phyloP scores from a whole-genome alignment of 1,284 basidiomycete species.

The Papiliotrema laurentii region DNA sequence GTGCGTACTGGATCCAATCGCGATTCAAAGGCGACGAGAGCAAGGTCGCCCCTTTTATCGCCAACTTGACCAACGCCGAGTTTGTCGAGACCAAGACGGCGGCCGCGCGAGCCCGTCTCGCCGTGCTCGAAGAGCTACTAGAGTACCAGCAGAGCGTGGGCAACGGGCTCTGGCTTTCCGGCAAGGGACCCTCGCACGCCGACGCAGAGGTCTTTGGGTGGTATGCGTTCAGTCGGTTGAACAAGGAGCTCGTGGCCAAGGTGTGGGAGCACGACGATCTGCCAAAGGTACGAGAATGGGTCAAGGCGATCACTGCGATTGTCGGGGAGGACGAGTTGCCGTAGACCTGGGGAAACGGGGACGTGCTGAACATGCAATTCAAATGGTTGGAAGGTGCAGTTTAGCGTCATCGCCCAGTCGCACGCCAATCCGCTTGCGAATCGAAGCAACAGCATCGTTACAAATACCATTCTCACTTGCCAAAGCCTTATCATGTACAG shows the following conservation, averaged over 20 bases:
- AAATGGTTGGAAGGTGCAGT: too few relatives aligned
- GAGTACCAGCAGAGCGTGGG: not conserved
- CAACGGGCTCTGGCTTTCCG: not conserved
- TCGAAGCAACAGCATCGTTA: too few relatives aligned
- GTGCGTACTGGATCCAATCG: not conserved
- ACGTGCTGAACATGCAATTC: too few relatives aligned
- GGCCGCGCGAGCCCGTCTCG: not conserved
- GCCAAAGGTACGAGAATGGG: slow-evolving; percentile 3
- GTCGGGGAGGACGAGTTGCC: not conserved
- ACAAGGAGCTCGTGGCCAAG: not conserved
- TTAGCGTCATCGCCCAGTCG: too few relatives aligned
- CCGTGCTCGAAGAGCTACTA: not conserved
- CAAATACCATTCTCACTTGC: not conserved
- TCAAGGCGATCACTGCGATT: slow-evolving; percentile 1
- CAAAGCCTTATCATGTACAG: not conserved
- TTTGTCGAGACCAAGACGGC: not conserved
- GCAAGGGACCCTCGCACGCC: slow-evolving; percentile 5
- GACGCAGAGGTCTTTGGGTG: slow-evolving; percentile 8
- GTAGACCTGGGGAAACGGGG: too few relatives aligned
- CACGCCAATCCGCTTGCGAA: too few relatives aligned
- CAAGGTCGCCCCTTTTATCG: not conserved
- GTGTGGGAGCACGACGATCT: slow-evolving; percentile 6
- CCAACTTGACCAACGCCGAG: not conserved
- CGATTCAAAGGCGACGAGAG: not conserved
- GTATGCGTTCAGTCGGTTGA: slow-evolving; percentile 4